These are phyloP conservation scores for Hippophae tibetana DNA, from an alignment of 306 rosid species.

Conservation along the genomic window DNA sequence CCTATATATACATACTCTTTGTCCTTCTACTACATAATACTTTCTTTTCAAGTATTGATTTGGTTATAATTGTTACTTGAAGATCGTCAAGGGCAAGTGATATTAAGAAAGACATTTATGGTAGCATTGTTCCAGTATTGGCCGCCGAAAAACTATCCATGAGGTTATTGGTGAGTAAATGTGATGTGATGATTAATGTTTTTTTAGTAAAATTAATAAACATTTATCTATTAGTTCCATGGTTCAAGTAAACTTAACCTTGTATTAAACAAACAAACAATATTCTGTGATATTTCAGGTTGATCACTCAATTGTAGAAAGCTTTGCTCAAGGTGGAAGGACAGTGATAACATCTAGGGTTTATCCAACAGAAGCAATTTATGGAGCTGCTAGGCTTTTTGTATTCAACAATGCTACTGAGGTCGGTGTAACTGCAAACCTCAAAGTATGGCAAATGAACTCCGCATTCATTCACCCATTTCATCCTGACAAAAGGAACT, in stretches of 20 bases:
- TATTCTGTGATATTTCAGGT: conserved; percentile 30
- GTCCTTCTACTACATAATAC: neutral
- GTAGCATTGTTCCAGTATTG: conserved; percentile 64
- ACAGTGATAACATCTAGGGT: conserved; percentile 59
- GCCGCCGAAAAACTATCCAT: conserved; percentile 56
- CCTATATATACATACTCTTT: neutral
- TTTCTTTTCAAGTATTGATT: too few relatives aligned
- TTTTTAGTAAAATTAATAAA: too few relatives aligned
- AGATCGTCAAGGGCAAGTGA: conserved; percentile 78
- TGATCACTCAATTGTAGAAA: conserved; percentile 85
- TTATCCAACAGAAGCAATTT: conserved; percentile 86
- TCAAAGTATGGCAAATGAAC: conserved; percentile 85
- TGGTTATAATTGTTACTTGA: neutral
- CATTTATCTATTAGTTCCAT: too few relatives aligned
- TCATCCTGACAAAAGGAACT: conserved; percentile 13
- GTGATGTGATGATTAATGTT: too few relatives aligned
- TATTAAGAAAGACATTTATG: conserved; percentile 43
- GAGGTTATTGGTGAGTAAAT: conserved; percentile 52
- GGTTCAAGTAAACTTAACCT: too few relatives aligned
- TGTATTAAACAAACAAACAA: too few relatives aligned
- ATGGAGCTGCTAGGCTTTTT: conserved; percentile 67
- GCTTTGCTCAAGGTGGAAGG: conserved; percentile 93
- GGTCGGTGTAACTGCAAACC: conserved; percentile 47
- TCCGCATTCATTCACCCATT: conserved; percentile 85
- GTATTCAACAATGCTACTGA: conserved; percentile 80